A percentile compares a stretch with the other conserved stretches of the same genome.
Conservation (phyloP, 2,329 filamentous ascomycete genomes). For the Penicillium sp. region DNA sequence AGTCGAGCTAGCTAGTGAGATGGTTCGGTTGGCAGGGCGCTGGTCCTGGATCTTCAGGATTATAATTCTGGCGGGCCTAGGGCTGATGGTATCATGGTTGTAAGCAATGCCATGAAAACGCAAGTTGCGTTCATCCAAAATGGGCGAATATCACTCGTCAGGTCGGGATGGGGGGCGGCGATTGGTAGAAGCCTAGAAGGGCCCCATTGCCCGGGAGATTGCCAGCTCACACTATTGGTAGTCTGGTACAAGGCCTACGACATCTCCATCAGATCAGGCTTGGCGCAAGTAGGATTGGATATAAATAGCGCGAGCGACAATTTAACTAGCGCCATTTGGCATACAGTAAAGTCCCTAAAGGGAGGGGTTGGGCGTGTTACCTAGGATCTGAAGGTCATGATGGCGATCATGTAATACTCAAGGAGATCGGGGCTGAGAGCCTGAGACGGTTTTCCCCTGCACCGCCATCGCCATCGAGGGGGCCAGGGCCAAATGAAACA, state of each 20-base stretch:
- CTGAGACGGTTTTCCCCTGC: not conserved
- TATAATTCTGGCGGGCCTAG: not conserved
- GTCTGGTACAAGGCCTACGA: not conserved
- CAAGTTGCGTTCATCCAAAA: too few species aligned
- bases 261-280: constrained; percentile 8
- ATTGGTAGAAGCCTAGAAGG: not conserved
- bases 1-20: not conserved
- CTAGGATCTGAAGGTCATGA: too few species aligned
- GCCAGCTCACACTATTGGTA: constrained; percentile 2
- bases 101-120: not conserved
- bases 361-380: not conserved
- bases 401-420: constrained; percentile 2
- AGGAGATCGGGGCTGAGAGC: not conserved
- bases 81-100: not conserved
- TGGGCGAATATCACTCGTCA: not conserved
- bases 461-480: not conserved
- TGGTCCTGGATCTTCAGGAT: not conserved
- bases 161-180: not conserved
- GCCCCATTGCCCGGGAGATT: constrained; percentile 16
- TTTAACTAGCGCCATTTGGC: constrained; percentile 21
- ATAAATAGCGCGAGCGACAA: constrained; percentile 22
- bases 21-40: not conserved
- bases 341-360: not conserved
- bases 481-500: constrained; percentile 19
- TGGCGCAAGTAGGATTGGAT: constrained; percentile 23